Conservation (phyloP, 495 filamentous ascomycete species). For the Tirmania nivea region DNA sequence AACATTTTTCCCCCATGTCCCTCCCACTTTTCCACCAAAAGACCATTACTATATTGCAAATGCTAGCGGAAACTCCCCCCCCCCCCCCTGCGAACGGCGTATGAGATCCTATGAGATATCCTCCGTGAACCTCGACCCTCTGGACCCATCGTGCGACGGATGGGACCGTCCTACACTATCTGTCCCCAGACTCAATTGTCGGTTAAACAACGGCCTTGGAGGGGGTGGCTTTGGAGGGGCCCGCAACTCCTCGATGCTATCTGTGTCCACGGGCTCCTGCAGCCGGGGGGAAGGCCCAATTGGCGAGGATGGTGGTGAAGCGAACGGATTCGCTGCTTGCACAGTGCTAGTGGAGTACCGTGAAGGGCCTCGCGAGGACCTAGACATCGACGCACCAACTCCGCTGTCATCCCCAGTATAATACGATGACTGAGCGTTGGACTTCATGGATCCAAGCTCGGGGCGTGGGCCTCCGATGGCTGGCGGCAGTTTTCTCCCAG, state of each 20-base stretch:
- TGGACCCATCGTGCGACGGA: conserved; percentile 18
- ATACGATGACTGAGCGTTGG: conserved; percentile 12
- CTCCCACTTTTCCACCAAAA: not conserved
- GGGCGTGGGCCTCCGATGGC: conserved; percentile 17
- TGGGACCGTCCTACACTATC: conserved; percentile 17
- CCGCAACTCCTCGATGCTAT: conserved; percentile 8
- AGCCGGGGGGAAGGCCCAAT: conserved; percentile 4
- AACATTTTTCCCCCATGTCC: not conserved
- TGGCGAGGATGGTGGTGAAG: conserved; percentile 5
- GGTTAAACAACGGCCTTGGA: conserved; percentile 4
- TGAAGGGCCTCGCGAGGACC: conserved; percentile 12
- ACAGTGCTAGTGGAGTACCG: conserved; percentile 6
- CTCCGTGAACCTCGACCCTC: conserved; percentile 18
- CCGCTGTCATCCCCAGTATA: conserved; percentile 9
- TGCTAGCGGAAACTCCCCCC: not conserved
- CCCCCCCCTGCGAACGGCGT: not conserved
- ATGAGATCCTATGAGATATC: conserved; percentile 17
- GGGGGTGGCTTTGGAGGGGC: conserved; percentile 8
- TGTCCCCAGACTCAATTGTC: conserved; percentile 11
- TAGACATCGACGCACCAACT: conserved; percentile 4
- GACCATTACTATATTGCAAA: not conserved
- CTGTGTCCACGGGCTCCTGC: conserved; percentile 9
- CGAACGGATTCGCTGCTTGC: not conserved
- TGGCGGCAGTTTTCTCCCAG: conserved; percentile 13
- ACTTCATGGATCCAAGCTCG: conserved; percentile 6